Evolutionary conservation across 805 yeast genomes (phyloP).

Genomic region (Schizosaccharomyces cryophilus): DNA sequence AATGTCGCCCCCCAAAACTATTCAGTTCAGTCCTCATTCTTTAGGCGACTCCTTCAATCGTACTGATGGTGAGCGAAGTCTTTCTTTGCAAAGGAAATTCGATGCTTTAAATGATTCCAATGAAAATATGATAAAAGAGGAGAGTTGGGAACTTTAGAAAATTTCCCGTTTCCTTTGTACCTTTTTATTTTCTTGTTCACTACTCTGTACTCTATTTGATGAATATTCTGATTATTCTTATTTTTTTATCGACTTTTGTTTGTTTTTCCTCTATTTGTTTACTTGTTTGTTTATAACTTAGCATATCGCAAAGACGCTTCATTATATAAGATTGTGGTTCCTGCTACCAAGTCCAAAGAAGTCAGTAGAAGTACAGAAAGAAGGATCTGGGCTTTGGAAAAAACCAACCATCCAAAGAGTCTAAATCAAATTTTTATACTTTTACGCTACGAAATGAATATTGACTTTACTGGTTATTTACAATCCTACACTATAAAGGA

Average conservation of each 20-base stretch:
- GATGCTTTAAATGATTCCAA: background rate
- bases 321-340: too few relatives aligned
- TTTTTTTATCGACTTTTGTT: too few relatives aligned
- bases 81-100: background rate
- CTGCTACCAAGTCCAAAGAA: too few relatives aligned
- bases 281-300: too few relatives aligned
- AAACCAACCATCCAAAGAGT: too few relatives aligned
- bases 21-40: slow-evolving; percentile 4
- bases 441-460: background rate
- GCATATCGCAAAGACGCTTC: too few relatives aligned
- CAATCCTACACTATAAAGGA: slow-evolving; percentile 5
- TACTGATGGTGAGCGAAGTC: background rate
- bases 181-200: too few relatives aligned
- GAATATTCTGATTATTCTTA: too few relatives aligned
- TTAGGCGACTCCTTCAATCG: background rate
- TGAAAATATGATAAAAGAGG: background rate
- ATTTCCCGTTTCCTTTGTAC: background rate
- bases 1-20: background rate
- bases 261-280: too few relatives aligned
- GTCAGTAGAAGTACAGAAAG: too few relatives aligned
- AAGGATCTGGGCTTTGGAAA: too few relatives aligned
- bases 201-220: too few relatives aligned
- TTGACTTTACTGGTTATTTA: background rate
- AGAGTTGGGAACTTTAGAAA: background rate
- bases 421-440: background rate